Evolutionary conservation across 169 alveolate genomes (phyloP), one percentile per base, ranked within the genome.

Genomic region (Eimeria acervulina): DNA sequence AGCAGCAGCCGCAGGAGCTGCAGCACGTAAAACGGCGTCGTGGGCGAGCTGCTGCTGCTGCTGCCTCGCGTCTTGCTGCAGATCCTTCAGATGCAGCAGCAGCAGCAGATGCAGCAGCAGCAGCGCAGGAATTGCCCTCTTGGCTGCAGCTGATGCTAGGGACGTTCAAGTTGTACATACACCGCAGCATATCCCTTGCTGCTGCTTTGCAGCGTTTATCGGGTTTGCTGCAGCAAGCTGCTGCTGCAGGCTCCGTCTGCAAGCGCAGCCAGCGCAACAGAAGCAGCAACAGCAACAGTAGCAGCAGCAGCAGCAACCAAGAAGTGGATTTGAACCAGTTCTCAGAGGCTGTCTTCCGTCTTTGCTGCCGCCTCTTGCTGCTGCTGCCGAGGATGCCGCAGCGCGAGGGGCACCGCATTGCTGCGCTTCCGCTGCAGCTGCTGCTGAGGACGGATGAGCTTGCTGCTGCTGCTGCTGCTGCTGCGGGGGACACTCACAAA

Each of bases 151-250:
- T 74, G 85, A 38, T 74, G 38, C 85, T 74, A 21, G 85, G 85
- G 47, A 74, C 85, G 21, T 74, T 31, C 47, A 74, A 74, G 85
- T 21, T 74, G 85, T 74, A 31, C 47, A 33, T 74, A 74, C 85
- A 74, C 51, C 85, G 85, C 85, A 36, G 40, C 85, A 17, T 74
- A 40, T 74, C 85, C 17, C 85, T 74, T 74, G 85, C 85, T 74
- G 85, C 47, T n/a, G 85, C 85, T 1, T 33, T 74, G 47, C 31
- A 40, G 85, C 85, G 85, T 26, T 40, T 74, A 12, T 74, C 85
- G 2, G 85, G 85, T 36, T 74, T 74, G 85, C 85, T 74, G 85
- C 85, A 74, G 85, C 85, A 74, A 36, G 85, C 85, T 0, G 47
- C 85, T 74, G 47, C 85, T 28, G 47, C 47, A 36, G 47, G 51